Evolutionary conservation across 768 basidiomycete species (phyloP), one percentile per base, ranked within the genome.

Genomic region (Trametes maxima): DNA sequence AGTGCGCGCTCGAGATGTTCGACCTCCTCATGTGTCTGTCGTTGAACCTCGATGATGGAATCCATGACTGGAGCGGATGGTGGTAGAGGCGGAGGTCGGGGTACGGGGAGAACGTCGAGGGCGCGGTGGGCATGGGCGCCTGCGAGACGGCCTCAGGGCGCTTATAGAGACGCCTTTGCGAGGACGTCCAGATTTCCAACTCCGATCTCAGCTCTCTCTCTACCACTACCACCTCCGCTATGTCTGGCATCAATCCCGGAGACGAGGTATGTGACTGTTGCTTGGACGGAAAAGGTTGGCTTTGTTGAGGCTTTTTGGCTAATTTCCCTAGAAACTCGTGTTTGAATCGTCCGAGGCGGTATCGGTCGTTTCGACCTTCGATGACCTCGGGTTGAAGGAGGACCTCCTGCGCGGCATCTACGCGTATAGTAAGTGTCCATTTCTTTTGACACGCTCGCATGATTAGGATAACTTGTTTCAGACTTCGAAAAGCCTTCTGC

Each of bases 401-500:
- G 94, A 98, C 76, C 86, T 99, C 54, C 77, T 98, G 58, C 88
- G 97, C 67, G 97, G 97, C 68, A 92, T 99, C 74, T 98, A 98
- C 77, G 96, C 95, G 59, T 98, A 98, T 81, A 96, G 96, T 93
- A 17, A 36, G 36, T 57, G 13, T 3, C 16, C 11, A 11, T 11
- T 21, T 40, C 24, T 48, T 51, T 47, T 36, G 17, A 24, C 63
- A 36, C 16, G 14, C 14, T 5, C 14, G 21, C 3, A 6, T 28
- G 28, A 33, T 8, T 12, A 21, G 49, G 33, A 10, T 51, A 1
- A 55, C 47, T 17, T 14, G 24, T 17, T 55, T 14, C 48, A 84
- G 92, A 93, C 74, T 98, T 98, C 71, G 96, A 99, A 82, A 95
- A 94, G 71, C 96, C 96, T 22, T 98, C 96, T 63, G 95, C 96